These are phyloP conservation scores for Phialophora verrucosa DNA, from an alignment of 2,329 filamentous ascomycete genomes.

Conservation along the genomic window DNA sequence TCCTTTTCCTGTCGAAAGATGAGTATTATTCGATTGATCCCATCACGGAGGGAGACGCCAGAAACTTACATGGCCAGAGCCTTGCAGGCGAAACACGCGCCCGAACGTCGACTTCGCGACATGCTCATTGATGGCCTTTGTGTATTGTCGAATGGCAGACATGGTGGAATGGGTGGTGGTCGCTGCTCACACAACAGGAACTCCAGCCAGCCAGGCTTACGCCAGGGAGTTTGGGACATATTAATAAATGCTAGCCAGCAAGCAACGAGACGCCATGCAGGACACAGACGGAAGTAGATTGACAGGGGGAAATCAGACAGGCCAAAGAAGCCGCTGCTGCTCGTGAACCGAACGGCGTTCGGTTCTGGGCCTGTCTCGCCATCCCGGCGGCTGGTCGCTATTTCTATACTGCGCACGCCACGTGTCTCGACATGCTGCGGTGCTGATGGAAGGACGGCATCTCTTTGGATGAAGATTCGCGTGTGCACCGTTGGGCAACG, in stretches of 20 bases:
- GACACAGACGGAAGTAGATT: neutral
- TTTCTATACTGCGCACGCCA: neutral
- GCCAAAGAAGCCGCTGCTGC: neutral
- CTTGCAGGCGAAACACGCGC: conserved; percentile 3
- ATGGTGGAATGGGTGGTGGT: neutral
- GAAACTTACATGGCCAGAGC: conserved; percentile 1
- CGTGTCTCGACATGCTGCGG: neutral
- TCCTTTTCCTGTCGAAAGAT: conserved; percentile 2
- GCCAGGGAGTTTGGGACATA: neutral
- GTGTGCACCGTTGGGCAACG: neutral
- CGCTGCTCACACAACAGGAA: neutral
- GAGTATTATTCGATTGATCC: neutral
- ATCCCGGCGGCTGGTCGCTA: neutral
- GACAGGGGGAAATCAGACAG: neutral
- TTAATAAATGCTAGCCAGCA: neutral
- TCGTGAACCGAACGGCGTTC: neutral
- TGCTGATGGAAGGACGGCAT: neutral
- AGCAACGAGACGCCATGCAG: neutral
- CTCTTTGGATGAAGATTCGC: neutral
- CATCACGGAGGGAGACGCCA: neutral
- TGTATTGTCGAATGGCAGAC: neutral
- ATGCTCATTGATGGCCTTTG: neutral
- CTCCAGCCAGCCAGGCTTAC: neutral
- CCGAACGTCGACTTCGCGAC: conserved; percentile 7
- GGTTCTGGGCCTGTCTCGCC: neutral